Percentiles rank a stretch among this genome's conserved stretches.
Evolutionary conservation across 805 yeast species (phyloP).

Genomic region (Lachancea cidri): DNA sequence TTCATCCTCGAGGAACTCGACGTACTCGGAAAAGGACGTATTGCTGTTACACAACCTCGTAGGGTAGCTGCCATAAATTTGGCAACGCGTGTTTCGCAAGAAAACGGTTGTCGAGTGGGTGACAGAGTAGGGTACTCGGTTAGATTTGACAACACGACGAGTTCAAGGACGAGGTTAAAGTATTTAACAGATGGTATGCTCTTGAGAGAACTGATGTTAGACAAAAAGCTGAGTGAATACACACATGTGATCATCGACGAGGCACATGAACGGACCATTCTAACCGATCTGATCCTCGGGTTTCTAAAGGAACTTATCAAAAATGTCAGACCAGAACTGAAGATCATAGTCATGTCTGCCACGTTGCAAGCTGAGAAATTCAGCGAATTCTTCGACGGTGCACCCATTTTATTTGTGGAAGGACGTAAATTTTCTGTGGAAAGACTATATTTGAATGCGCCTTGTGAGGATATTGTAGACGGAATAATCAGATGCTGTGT

Average conservation of each 20-base stretch:
- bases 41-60: slow-evolving; percentile 96
- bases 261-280: slow-evolving; percentile 93
- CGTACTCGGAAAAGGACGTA: slow-evolving; percentile 40
- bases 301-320: slow-evolving; percentile 65
- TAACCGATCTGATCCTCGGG: slow-evolving; percentile 87
- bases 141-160: slow-evolving; percentile 72
- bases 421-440: slow-evolving; percentile 88
- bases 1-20: slow-evolving; percentile 50
- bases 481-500: slow-evolving; percentile 65
- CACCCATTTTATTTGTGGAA: slow-evolving; percentile 82
- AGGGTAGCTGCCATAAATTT: slow-evolving; percentile 95
- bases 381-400: slow-evolving; percentile 66
- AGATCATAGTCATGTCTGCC: slow-evolving; percentile 90
- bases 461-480: slow-evolving; percentile 81
- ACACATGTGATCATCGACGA: slow-evolving; percentile 84
- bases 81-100: slow-evolving; percentile 90
- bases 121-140: slow-evolving; percentile 88
- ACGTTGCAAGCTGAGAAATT: slow-evolving; percentile 85
- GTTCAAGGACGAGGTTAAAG: slow-evolving; percentile 61
- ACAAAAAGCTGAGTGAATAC: slow-evolving; percentile 57
- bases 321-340: slow-evolving; percentile 48
- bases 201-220: slow-evolving; percentile 81
- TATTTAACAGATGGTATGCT: slow-evolving; percentile 98
- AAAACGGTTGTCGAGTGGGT: slow-evolving; percentile 72
- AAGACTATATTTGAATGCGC: slow-evolving; percentile 53